phyloP scores from a whole-genome alignment of 257 asterid genomes.

The Eustoma russellianum region DNA sequence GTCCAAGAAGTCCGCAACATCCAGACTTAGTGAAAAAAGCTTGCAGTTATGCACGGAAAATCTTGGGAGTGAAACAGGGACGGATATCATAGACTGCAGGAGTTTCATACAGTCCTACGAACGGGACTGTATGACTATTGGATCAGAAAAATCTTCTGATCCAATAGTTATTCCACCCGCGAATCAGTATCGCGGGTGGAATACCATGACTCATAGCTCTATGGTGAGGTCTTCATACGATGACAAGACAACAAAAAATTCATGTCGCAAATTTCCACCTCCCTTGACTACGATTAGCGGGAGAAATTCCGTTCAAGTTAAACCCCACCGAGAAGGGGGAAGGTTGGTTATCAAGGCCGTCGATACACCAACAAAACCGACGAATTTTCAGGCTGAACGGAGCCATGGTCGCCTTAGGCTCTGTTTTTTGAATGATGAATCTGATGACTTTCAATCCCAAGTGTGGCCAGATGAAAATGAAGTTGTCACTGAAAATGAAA shows the following conservation, averaged over 20 bases:
- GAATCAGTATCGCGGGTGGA: no score
- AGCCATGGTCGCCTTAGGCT: slow-evolving; percentile 70
- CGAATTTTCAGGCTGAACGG: slow-evolving; percentile 58
- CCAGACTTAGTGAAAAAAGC: slow-evolving; percentile 39
- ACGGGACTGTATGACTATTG: no score
- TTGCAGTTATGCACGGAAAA: slow-evolving; percentile 76
- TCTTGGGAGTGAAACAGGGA: slow-evolving; percentile 76
- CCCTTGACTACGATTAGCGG: slow-evolving; percentile 81
- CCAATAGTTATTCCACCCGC: no score
- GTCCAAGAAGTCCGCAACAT: slow-evolving; percentile 15
- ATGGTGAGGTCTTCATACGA: no score
- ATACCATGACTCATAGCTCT: no score
- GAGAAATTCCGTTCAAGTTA: slow-evolving; percentile 40
- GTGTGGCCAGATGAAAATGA: slow-evolving; percentile 7
- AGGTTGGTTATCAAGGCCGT: slow-evolving; percentile 63
- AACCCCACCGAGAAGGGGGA: slow-evolving; percentile 54
- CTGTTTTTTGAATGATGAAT: slow-evolving; percentile 15
- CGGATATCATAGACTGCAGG: slow-evolving; percentile 37
- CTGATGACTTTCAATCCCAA: slow-evolving; percentile 10
- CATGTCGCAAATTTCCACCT: slow-evolving; percentile 57
- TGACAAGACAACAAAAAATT: not conserved
- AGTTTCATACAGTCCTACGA: no score
- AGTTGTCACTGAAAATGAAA: no score
- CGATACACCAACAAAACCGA: slow-evolving; percentile 36
- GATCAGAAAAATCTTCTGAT: no score